Percentiles rank a stretch among this genome's conserved stretches.
Evolutionary conservation across 805 yeast species (phyloP).

Genomic region (Candida nemodendra): DNA sequence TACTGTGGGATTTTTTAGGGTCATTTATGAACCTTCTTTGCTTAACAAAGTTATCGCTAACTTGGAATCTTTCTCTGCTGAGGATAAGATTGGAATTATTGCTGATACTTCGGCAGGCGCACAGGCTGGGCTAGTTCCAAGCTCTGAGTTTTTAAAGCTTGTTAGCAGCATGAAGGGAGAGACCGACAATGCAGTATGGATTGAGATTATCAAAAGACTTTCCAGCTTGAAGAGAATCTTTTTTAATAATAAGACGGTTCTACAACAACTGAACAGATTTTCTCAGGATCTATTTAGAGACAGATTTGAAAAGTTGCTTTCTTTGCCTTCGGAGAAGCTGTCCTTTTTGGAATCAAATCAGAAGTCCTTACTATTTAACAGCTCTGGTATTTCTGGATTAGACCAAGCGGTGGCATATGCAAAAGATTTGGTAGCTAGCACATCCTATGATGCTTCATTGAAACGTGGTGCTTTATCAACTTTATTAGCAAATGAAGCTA

Average conservation of each 20-base stretch:
- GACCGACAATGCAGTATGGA: slow-evolving; percentile 51
- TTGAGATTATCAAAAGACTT: slow-evolving; percentile 45
- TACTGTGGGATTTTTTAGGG: slow-evolving; percentile 53
- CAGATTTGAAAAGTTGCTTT: slow-evolving; percentile 28
- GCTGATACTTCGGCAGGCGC: slow-evolving; percentile 53
- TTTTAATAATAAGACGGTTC: slow-evolving; percentile 33
- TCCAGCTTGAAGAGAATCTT: slow-evolving; percentile 36
- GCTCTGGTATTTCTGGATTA: slow-evolving; percentile 40
- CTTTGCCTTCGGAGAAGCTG: slow-evolving; percentile 13
- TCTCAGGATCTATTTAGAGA: slow-evolving; percentile 32
- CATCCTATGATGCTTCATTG: slow-evolving; percentile 38
- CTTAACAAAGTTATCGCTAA: slow-evolving; percentile 41
- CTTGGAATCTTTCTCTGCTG: slow-evolving; percentile 38
- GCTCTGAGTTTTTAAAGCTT: slow-evolving; percentile 45
- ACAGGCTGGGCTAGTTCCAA: slow-evolving; percentile 42
- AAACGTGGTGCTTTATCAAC: slow-evolving; percentile 43
- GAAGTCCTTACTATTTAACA: slow-evolving; percentile 38
- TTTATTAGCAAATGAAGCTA: slow-evolving; percentile 37
- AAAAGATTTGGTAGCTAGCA: slow-evolving; percentile 4
- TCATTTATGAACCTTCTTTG: slow-evolving; percentile 45
- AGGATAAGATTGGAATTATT: slow-evolving; percentile 53
- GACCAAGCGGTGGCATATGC: slow-evolving; percentile 34
- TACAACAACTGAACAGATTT: slow-evolving; percentile 33
- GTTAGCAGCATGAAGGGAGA: slow-evolving; percentile 36
- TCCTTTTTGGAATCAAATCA: slow-evolving; percentile 31